Base-by-base conservation (phyloP, 2,329 filamentous ascomycete genomes). In the Aspergillus caelatus region DNA sequence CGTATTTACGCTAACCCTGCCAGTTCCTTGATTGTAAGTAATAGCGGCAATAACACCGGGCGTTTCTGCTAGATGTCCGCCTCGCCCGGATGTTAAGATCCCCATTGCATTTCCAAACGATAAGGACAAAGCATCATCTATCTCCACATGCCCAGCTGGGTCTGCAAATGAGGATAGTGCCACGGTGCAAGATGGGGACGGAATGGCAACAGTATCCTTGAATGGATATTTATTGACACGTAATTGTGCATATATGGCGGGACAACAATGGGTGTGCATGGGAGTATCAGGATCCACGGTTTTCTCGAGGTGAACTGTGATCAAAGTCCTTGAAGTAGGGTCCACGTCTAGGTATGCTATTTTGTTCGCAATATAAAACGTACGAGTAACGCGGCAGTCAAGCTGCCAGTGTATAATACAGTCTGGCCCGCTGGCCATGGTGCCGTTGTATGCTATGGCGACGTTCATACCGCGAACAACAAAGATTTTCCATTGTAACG, bases 371-470 rank as follows among this genome's bases (percentile, higher is more conserved):
- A 65, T 50, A 14, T 50, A 12, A 46, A 72, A 28, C 3, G 59
- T 66, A 32, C 65, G 72, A 57, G 68, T 58, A 9, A 61, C 36
- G 11, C 58, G 59, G 5, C 69, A 61, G 12, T 67, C 34, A 46
- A 72, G 63, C 19, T 69, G 59, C 65, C 72, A 74, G 41, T 74
- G 66, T 14, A 75, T 61, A 32, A 73, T 36, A 30, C 53, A 67
- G 21, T 66, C 61, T 12, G 14, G 48, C 4, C 48, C 54, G n/a
- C 26, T 50, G 21, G 26, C 5, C 4, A 39, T 26, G 3, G 28
- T 53, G 21, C 50, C 39, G 41, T 21, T 54, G 34, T 69, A 69
- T 12, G 62, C 48, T 10, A 77, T 23, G 14, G 68, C 68, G 14
- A 77, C 62, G 12, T 68, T 69, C 26, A 61, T 58, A 34, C 68